Conservation (phyloP, 371 early-diverging fungal species). For the Furculomyces boomerangus region DNA sequence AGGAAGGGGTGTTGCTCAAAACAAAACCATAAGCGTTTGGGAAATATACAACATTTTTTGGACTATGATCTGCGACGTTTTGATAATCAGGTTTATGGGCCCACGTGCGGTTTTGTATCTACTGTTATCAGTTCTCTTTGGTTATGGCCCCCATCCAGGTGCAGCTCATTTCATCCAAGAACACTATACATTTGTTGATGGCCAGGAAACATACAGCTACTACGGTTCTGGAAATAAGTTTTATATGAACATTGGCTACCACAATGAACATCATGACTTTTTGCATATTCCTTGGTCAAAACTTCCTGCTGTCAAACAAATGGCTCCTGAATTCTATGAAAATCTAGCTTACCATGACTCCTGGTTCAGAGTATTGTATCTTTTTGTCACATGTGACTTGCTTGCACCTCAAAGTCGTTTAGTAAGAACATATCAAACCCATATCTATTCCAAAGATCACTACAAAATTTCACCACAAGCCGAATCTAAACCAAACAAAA, state of each 20-base stretch:
- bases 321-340: slow-evolving; percentile 87
- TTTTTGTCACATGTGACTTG: slow-evolving; percentile 51
- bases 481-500: background rate
- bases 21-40: slow-evolving; percentile 50
- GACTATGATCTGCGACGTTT: slow-evolving; percentile 35
- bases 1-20: slow-evolving; percentile 63
- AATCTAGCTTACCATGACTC: slow-evolving; percentile 67
- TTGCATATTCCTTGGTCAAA: slow-evolving; percentile 73
- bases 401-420: slow-evolving; percentile 73
- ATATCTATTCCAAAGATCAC: slow-evolving; percentile 39
- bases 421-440: slow-evolving; percentile 48
- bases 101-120: slow-evolving; percentile 52
- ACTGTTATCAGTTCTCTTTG: slow-evolving; percentile 60
- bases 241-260: slow-evolving; percentile 80
- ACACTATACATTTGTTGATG: slow-evolving; percentile 89
- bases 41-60: slow-evolving; percentile 62
- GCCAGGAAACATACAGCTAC: slow-evolving; percentile 95
- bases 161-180: slow-evolving; percentile 97
- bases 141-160: slow-evolving; percentile 84
- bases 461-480: slow-evolving; percentile 10
- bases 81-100: slow-evolving; percentile 43
- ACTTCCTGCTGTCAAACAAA: slow-evolving; percentile 55
- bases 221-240: slow-evolving; percentile 77
- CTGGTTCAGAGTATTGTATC: slow-evolving; percentile 69
- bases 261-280: slow-evolving; percentile 98